phyloP scores from a whole-genome alignment of 2,329 filamentous ascomycete genomes.

The Xylariaceae sp. region DNA sequence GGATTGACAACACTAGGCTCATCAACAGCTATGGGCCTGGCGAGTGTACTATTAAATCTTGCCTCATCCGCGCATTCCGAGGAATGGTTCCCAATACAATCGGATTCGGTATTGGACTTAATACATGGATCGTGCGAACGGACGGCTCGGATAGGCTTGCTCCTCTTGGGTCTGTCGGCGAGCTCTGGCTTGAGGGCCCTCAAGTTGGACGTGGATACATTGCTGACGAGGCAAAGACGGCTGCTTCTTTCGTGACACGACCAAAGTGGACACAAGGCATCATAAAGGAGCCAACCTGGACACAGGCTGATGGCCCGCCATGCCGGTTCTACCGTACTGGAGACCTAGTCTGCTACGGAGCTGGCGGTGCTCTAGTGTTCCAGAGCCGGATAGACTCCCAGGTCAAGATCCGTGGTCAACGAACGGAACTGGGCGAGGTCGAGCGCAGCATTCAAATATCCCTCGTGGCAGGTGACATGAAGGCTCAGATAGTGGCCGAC shows the following conservation, averaged over 20 bases:
- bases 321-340: slow-evolving; percentile 3
- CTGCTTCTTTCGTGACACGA: neutral
- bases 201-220: neutral
- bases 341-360: slow-evolving; percentile 12
- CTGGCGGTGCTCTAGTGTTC: slow-evolving; percentile 1
- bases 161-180: neutral
- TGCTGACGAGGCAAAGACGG: neutral
- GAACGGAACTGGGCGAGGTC: slow-evolving; percentile 44
- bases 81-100: neutral
- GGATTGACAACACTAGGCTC: too few species aligned
- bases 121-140: neutral
- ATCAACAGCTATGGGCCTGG: slow-evolving; percentile 2
- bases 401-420: slow-evolving; percentile 45
- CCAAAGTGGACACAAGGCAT: neutral
- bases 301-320: neutral
- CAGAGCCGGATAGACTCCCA: slow-evolving; percentile 39
- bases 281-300: neutral
- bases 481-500: neutral
- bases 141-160: neutral
- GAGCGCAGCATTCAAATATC: slow-evolving; percentile 31
- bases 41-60: slow-evolving; percentile 4
- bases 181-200: neutral
- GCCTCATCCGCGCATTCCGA: neutral
- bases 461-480: too few species aligned
- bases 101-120: neutral